These are phyloP conservation scores for Lasiodiplodia sp. DNA, from an alignment of 2,329 filamentous ascomycete species.

Conservation along the genomic window DNA sequence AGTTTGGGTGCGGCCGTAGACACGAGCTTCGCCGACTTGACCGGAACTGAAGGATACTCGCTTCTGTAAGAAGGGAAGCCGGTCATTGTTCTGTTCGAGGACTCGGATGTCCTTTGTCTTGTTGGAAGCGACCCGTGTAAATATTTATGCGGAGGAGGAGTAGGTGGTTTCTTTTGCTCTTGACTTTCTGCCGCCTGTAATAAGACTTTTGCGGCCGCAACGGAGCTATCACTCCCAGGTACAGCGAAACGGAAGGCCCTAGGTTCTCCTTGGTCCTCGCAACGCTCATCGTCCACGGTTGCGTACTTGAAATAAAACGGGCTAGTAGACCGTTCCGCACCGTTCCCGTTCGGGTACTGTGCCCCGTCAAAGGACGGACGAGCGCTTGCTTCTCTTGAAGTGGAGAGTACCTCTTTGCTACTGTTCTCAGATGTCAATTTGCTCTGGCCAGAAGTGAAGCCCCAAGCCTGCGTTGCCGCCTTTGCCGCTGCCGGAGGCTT, in stretches of 20 bases:
- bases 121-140: slow-evolving; percentile 16
- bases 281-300: not conserved
- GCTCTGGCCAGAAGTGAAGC: slow-evolving; percentile 38
- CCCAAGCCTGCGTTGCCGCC: slow-evolving; percentile 70
- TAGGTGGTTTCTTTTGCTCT: slow-evolving; percentile 26
- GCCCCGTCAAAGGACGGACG: slow-evolving; percentile 9
- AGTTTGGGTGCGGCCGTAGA: slow-evolving; percentile 12
- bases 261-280: not conserved
- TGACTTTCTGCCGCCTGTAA: slow-evolving; percentile 3
- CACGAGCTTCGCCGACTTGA: slow-evolving; percentile 38
- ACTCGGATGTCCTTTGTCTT: slow-evolving; percentile 14
- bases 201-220: slow-evolving; percentile 15
- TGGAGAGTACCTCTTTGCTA: slow-evolving; percentile 21
- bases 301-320: slow-evolving; percentile 29
- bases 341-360: not conserved
- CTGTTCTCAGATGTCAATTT: slow-evolving; percentile 33
- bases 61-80: slow-evolving; percentile 55
- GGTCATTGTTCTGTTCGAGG: slow-evolving; percentile 25
- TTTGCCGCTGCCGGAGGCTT: slow-evolving; percentile 65
- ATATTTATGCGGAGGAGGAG: slow-evolving; percentile 26
- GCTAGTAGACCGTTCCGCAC: slow-evolving; percentile 22
- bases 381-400: slow-evolving; percentile 2
- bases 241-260: not conserved
- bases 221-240: slow-evolving; percentile 1
- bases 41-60: slow-evolving; percentile 53